phyloP scores from a whole-genome alignment of 169 alveolate genomes.

The Perkinsus olseni region DNA sequence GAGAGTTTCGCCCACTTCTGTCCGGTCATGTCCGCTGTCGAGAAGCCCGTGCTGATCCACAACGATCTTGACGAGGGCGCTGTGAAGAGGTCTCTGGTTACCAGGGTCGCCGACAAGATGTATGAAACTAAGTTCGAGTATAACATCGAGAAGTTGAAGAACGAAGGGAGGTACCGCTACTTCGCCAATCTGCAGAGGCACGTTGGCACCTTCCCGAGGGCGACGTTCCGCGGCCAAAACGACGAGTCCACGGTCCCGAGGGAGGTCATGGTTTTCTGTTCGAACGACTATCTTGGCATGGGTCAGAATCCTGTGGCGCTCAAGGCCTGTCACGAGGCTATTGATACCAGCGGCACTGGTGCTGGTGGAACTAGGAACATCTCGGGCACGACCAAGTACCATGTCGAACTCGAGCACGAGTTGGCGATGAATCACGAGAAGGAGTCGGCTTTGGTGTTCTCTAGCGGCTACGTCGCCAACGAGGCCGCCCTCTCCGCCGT shows the following conservation, averaged over 20 bases:
- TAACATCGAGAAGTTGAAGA: slow-evolving; percentile 1
- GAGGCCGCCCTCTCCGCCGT: slow-evolving; percentile 66
- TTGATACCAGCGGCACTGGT: slow-evolving; percentile 64
- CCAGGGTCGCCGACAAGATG: too few species aligned
- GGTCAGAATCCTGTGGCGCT: slow-evolving; percentile 64
- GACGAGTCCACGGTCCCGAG: not conserved
- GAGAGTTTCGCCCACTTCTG: too few species aligned
- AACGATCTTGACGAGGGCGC: too few species aligned
- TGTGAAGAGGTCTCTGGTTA: too few species aligned
- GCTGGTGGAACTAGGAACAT: slow-evolving; percentile 83
- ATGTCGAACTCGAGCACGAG: slow-evolving; percentile 62
- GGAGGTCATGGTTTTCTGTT: slow-evolving; percentile 43
- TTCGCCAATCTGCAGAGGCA: slow-evolving; percentile 21
- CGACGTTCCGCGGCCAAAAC: slow-evolving; percentile 12
- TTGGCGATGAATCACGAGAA: slow-evolving; percentile 63
- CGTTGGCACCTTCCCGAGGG: slow-evolving; percentile 8
- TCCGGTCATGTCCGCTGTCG: too few species aligned
- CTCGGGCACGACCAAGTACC: slow-evolving; percentile 63
- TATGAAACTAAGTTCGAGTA: not conserved
- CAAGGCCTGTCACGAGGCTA: slow-evolving; percentile 55
- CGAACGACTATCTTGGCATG: slow-evolving; percentile 74
- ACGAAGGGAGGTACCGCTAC: slow-evolving; percentile 21
- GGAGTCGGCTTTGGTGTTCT: slow-evolving; percentile 53
- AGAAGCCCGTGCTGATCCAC: too few species aligned
- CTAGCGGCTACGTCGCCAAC: slow-evolving; percentile 72